phyloP scores from a whole-genome alignment of 2,329 filamentous ascomycete species.

The Zymoseptoria pseudotritici region DNA sequence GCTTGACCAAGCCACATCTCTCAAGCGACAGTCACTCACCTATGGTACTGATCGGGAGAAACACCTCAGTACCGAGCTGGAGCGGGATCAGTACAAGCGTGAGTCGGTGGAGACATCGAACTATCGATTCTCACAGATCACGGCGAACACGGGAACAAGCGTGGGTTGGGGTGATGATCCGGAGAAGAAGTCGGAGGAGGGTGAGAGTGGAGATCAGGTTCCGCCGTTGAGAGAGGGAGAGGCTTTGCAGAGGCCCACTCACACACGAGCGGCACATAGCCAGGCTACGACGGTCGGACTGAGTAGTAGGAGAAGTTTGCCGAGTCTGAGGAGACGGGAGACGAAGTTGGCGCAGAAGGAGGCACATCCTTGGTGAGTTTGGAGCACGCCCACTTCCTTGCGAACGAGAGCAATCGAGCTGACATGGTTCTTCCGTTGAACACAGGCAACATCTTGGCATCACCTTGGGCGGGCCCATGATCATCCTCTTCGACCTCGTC shows the following conservation, averaged over 20 bases:
- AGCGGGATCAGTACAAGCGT: neutral
- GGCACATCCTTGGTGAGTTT: constrained; percentile 18
- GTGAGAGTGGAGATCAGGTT: neutral
- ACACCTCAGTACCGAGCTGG: neutral
- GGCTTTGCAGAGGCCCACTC: neutral
- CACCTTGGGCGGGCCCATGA: constrained; percentile 26
- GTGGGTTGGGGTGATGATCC: neutral
- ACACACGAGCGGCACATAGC: neutral
- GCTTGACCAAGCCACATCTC: neutral
- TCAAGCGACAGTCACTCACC: neutral
- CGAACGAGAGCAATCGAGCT: neutral
- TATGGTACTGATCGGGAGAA: neutral
- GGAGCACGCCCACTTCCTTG: neutral
- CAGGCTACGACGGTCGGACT: neutral
- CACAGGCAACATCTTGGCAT: constrained; percentile 19
- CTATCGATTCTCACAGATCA: neutral
- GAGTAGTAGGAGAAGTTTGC: constrained; percentile 12
- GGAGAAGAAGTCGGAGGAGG: neutral
- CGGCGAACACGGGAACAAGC: neutral
- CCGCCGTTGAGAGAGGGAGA: neutral
- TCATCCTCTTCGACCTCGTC: constrained; percentile 26
- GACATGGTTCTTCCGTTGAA: neutral
- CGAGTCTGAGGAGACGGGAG: constrained; percentile 17
- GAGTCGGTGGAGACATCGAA: neutral
- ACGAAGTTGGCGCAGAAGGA: constrained; percentile 23